phyloP scores from a whole-genome alignment of 352 stramenopile genomes.

The Pythium plurisporium region DNA sequence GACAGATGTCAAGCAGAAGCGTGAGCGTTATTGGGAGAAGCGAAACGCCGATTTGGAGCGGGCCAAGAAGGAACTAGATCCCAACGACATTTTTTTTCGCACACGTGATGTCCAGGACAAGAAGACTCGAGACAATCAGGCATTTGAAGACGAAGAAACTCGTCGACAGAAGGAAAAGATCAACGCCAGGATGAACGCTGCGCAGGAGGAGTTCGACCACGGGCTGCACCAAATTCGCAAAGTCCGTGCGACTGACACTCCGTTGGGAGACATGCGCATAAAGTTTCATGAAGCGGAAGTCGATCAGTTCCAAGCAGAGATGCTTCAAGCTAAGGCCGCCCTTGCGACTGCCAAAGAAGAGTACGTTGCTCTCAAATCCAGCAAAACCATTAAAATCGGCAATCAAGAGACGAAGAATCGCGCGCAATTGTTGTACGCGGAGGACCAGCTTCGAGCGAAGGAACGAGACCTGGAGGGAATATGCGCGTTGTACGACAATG shows the following conservation, averaged over 20 bases:
- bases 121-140: constrained; percentile 47
- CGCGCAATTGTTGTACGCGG: constrained; percentile 63
- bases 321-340: constrained; percentile 40
- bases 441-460: constrained; percentile 61
- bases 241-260: constrained; percentile 37
- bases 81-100: constrained; percentile 73
- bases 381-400: constrained; percentile 34
- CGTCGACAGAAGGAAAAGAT: constrained; percentile 38
- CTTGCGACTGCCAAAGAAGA: constrained; percentile 58
- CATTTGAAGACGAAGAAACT: constrained; percentile 51
- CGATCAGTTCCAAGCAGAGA: constrained; percentile 36
- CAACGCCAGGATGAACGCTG: constrained; percentile 35
- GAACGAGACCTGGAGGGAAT: constrained; percentile 57
- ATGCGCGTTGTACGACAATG: constrained; percentile 52
- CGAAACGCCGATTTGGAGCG: constrained; percentile 57
- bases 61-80: constrained; percentile 68
- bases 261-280: constrained; percentile 45
- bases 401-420: constrained; percentile 48
- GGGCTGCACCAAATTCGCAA: constrained; percentile 32
- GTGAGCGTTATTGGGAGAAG: constrained; percentile 59
- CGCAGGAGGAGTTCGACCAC: constrained; percentile 33
- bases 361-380: constrained; percentile 51
- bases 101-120: constrained; percentile 61
- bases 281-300: constrained; percentile 64
- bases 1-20: constrained; percentile 38